These are phyloP conservation scores for Extremus antarcticus DNA, from an alignment of 495 filamentous ascomycete species.

Conservation along the genomic window DNA sequence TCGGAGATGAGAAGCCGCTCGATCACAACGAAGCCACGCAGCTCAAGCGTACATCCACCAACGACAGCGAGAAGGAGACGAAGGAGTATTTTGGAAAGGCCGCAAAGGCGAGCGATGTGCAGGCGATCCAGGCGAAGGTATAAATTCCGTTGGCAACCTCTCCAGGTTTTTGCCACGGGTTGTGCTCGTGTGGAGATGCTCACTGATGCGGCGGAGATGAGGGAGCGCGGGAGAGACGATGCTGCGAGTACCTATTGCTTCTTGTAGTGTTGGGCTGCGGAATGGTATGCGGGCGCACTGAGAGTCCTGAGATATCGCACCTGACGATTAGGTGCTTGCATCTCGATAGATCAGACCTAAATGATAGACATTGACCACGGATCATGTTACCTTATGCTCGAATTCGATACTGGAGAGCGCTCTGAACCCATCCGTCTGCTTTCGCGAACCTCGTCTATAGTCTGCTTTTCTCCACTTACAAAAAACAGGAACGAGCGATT, in stretches of 20 bases:
- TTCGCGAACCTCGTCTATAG: too few species aligned
- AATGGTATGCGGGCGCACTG: not conserved
- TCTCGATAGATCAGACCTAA: not conserved
- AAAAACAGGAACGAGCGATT: too few species aligned
- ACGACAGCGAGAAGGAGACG: slow-evolving; percentile 1
- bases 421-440: too few species aligned
- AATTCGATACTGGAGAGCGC: too few species aligned
- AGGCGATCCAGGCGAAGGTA: slow-evolving; percentile 10
- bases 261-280: not conserved
- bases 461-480: too few species aligned
- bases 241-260: not conserved
- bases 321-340: not conserved
- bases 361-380: not conserved
- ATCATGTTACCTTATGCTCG: too few species aligned
- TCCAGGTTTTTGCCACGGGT: too few species aligned
- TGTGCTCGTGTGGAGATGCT: not conserved
- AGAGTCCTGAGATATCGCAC: not conserved
- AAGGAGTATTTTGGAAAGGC: slow-evolving; percentile 3
- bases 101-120: slow-evolving; percentile 2
- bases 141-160: not conserved
- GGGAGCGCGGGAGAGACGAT: not conserved
- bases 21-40: slow-evolving; percentile 35
- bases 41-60: slow-evolving; percentile 16
- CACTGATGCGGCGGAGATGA: not conserved
- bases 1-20: slow-evolving; percentile 39